phyloP scores from a whole-genome alignment of 495 filamentous ascomycete species.

The Penicillium paradoxum region DNA sequence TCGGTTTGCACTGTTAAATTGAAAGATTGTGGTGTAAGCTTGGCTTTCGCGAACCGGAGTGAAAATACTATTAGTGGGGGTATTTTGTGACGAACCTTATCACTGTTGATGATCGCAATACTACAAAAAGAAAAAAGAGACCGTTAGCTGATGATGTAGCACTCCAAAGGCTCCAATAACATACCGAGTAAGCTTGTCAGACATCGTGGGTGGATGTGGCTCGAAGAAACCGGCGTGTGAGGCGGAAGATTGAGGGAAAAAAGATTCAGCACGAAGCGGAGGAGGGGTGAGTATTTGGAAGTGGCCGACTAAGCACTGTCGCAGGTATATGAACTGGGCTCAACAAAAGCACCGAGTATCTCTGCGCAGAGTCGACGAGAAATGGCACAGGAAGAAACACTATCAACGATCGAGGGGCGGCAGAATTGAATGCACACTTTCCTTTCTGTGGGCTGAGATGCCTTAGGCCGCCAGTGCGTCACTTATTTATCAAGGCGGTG shows the following conservation, averaged over 20 bases:
- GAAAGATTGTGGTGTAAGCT: conserved; percentile 29
- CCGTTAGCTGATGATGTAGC: conserved; percentile 8
- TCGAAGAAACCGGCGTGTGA: conserved; percentile 22
- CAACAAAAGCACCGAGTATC: conserved; percentile 17
- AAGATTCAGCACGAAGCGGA: conserved; percentile 10
- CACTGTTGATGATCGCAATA: conserved; percentile 94
- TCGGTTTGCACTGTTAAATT: conserved; percentile 81
- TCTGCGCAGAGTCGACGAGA: conserved; percentile 22
- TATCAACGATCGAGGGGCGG: conserved; percentile 16
- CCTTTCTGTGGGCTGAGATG: conserved; percentile 25
- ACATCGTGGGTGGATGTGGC: conserved; percentile 51
- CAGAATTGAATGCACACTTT: conserved; percentile 20
- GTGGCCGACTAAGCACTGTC: conserved; percentile 15
- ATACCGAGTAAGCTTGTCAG: conserved; percentile 83
- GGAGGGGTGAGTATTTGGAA: conserved; percentile 4
- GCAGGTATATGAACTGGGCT: conserved; percentile 11
- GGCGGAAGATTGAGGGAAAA: conserved; percentile 5
- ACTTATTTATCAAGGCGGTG: conserved; percentile 31
- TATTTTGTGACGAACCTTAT: conserved; percentile 67
- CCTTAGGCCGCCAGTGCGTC: conserved; percentile 24
- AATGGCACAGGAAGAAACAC: conserved; percentile 13
- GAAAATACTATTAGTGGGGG: conserved; percentile 30
- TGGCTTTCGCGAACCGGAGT: conserved; percentile 5
- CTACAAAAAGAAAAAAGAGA: conserved; percentile 42
- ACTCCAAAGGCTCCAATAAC: conserved; percentile 4